phyloP scores from a whole-genome alignment of 306 rosid genomes.

The cucumber (Cucumis sativus) region Cucumber_9930_V3 NC_026655.2:25530501-25531000 shows the following conservation, averaged over 20 bases:
- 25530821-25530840: constrained; percentile 61
- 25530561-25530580: constrained; percentile 51
- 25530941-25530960: constrained; percentile 7
- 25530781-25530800: constrained; percentile 7
- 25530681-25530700: constrained; percentile 74
- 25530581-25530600: constrained; percentile 63
- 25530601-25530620: constrained; percentile 51
- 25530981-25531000: not conserved
- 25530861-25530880: constrained; percentile 82
- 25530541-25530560: constrained; percentile 13
- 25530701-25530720: constrained; percentile 65
- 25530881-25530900: constrained; percentile 84
- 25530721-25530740: constrained; percentile 36
- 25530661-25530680: constrained; percentile 71
- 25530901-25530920: constrained; percentile 63
- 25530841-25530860: constrained; percentile 48
- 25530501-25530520: not conserved
- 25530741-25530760: not conserved
- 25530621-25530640: constrained; percentile 41
- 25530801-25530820: constrained; percentile 51
- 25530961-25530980: not conserved
- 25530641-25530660: constrained; percentile 55
- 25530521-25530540: not conserved
- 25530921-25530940: constrained; percentile 1
- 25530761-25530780: constrained; percentile 2